Conservation (phyloP, 1,139 yeast species). For the Suhomyces chickasaworum region DNA sequence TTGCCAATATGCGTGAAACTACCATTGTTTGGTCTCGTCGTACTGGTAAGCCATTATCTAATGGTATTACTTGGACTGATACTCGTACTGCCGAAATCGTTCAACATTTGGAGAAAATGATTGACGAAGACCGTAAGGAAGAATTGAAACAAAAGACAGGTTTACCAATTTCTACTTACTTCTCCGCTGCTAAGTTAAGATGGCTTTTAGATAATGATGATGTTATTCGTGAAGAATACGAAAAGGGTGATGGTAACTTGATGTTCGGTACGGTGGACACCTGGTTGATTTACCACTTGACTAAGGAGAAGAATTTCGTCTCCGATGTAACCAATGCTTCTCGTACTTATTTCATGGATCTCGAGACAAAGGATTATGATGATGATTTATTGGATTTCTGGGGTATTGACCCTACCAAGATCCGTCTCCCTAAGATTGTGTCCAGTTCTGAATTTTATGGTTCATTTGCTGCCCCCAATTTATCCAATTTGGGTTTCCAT, state of each 20-base stretch:
- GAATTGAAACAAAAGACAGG: slow-evolving; percentile 73
- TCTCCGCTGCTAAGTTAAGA: slow-evolving; percentile 85
- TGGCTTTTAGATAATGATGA: slow-evolving; percentile 87
- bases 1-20: slow-evolving; percentile 96
- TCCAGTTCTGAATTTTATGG: slow-evolving; percentile 85
- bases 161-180: slow-evolving; percentile 86
- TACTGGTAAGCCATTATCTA: slow-evolving; percentile 81
- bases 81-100: slow-evolving; percentile 81
- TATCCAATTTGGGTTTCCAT: slow-evolving; percentile 52
- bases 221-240: slow-evolving; percentile 68
- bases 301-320: slow-evolving; percentile 69
- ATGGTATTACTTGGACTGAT: slow-evolving; percentile 97
- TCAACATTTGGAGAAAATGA: slow-evolving; percentile 58
- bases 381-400: slow-evolving; percentile 74
- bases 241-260: slow-evolving; percentile 67
- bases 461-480: slow-evolving; percentile 60
- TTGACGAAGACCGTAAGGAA: slow-evolving; percentile 60
- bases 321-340: slow-evolving; percentile 93
- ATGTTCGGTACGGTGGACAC: slow-evolving; percentile 96
- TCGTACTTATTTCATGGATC: slow-evolving; percentile 87
- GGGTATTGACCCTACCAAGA: slow-evolving; percentile 71
- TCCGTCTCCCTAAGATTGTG: slow-evolving; percentile 75
- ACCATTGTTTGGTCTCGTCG: slow-evolving; percentile 85
- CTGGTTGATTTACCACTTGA: slow-evolving; percentile 87
- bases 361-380: slow-evolving; percentile 76